phyloP scores from a whole-genome alignment of 2,329 filamentous ascomycete genomes.

The Nakataea oryzae region DNA sequence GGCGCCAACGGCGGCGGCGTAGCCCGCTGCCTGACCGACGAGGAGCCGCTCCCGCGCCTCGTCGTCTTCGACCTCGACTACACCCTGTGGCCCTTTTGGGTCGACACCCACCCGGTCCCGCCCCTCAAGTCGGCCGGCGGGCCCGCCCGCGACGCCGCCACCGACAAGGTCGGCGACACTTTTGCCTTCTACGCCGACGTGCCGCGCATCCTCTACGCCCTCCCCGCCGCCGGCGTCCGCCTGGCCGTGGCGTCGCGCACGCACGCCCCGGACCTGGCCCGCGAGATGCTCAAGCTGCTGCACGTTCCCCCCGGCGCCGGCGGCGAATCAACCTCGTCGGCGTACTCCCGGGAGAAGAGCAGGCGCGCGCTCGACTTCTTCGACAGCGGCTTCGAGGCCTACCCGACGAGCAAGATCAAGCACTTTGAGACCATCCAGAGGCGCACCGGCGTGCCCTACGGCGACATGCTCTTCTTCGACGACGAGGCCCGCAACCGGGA shows the following conservation, averaged over 20 bases:
- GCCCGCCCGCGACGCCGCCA: constrained; percentile 18
- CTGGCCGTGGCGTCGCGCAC: constrained; percentile 77
- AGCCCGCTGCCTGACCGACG: constrained; percentile 28
- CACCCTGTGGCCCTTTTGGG: constrained; percentile 99
- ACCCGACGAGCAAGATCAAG: constrained; percentile 71
- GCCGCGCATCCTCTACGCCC: constrained; percentile 53
- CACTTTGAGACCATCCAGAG: constrained; percentile 71
- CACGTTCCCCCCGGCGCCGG: constrained; percentile 35
- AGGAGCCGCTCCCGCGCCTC: constrained; percentile 66
- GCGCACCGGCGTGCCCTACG: constrained; percentile 58
- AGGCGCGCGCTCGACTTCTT: constrained; percentile 47
- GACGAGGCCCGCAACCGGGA: constrained; percentile 82
- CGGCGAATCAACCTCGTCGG: constrained; percentile 12
- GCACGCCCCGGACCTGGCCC: constrained; percentile 64
- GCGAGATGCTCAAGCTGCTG: constrained; percentile 69
- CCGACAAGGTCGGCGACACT: constrained; percentile 51
- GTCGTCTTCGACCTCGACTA: constrained; percentile 96
- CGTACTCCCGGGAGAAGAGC: constrained; percentile 18
- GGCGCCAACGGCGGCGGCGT: constrained; percentile 11
- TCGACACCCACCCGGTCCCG: constrained; percentile 79
- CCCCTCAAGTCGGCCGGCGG: constrained; percentile 46
- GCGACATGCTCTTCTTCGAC: constrained; percentile 93
- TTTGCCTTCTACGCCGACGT: constrained; percentile 65
- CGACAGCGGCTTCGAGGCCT: constrained; percentile 53
- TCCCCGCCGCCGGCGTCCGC: constrained; percentile 33